Evolutionary conservation across 495 filamentous ascomycete species (phyloP).

Genomic region (Lineolata rhizophorae): DNA sequence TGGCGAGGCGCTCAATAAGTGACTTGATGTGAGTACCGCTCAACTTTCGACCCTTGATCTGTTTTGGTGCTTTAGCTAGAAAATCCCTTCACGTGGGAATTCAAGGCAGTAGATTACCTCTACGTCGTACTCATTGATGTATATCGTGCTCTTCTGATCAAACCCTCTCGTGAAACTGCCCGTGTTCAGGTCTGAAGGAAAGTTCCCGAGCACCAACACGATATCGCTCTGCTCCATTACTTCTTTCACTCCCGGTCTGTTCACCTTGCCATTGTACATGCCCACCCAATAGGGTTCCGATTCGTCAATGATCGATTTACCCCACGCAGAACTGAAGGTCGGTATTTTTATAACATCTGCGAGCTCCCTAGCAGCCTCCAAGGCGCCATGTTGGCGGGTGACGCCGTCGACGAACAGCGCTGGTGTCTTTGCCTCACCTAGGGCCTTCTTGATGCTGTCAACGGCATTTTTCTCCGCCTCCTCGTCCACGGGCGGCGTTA

Average conservation of each 20-base stretch:
- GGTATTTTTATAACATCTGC: constrained; percentile 9
- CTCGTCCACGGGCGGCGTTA: constrained; percentile 10
- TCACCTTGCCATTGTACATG: constrained; percentile 14
- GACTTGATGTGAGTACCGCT: constrained; percentile 14
- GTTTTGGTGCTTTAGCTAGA: too few species aligned
- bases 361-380: constrained; percentile 10
- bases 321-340: constrained; percentile 14
- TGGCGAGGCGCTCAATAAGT: constrained; percentile 9
- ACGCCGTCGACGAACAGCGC: constrained; percentile 16
- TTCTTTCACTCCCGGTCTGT: constrained; percentile 9
- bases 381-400: constrained; percentile 12
- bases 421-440: constrained; percentile 14
- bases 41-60: constrained; percentile 8
- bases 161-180: constrained; percentile 15
- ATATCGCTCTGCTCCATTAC: constrained; percentile 10
- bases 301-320: constrained; percentile 18
- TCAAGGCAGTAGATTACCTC: too few species aligned
- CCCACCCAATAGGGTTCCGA: constrained; percentile 14
- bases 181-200: constrained; percentile 18
- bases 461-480: constrained; percentile 12
- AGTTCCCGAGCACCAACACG: constrained; percentile 13
- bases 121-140: constrained; percentile 14
- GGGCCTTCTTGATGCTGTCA: constrained; percentile 9
- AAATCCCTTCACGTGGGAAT: too few species aligned
- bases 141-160: constrained; percentile 6